Evolutionary conservation across 139 green algal species (phyloP), one percentile per base, ranked within the genome.

Genomic region (Chlorella sp.): DNA sequence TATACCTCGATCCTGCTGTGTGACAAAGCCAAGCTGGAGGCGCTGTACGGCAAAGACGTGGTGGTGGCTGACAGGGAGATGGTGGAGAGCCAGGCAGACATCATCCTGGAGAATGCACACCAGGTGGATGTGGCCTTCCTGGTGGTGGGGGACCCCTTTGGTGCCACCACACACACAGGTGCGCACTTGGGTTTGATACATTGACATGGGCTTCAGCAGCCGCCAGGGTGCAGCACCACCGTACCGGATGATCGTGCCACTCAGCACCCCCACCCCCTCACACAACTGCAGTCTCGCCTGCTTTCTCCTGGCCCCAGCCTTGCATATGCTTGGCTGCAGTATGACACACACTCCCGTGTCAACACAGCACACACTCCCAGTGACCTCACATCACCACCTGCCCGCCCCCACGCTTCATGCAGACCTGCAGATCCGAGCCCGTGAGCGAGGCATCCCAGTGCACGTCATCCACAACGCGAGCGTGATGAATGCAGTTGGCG

Each of bases 1-100:
- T 99, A 99, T 85, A 99, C 95, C 1, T 98, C 92, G 3, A 91
- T 99, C 24, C 83, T 99, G 61, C 73, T 95, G 42, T 94, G 94
- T 26, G 71, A 88, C 22, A 95, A 92, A 64, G 71, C 84, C 20
- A 88, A 88, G 50, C 75, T 99, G 81, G 95, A 98, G 75, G 84
- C 68, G 34, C 88, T 98, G 62, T 99, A 99, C 72, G 95, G 91
- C 51, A 93, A 91, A 62, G 59, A 87, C 61, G 86, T 99, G 5
- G 75, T 92, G 2, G 81, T 97, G 1, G 93, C 93, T 24, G 94
- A 99, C 75, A 60, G 94, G 5, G 91, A 98, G 62, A 94, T 97
- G 93, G 94, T 98, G 49, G 94, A 97, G 81, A 85, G 87, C 79
- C 86, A 94, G 73, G 81, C 89, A 2, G 95, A 98, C 63, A 76